phyloP scores from a whole-genome alignment of 1,139 yeast species.

The Hansenula sp. region DNA sequence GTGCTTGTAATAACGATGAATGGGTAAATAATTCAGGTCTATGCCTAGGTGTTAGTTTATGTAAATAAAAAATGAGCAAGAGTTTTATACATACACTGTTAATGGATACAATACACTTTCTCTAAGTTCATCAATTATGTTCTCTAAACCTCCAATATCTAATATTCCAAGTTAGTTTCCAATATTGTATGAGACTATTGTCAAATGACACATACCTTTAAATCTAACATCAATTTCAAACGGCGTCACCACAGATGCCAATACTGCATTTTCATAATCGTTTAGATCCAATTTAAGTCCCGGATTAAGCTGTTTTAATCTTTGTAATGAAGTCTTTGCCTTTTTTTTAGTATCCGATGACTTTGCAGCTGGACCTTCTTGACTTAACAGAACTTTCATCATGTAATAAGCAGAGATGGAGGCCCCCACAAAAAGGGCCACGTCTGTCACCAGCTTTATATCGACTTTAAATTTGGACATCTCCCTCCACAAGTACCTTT shows the following conservation, averaged over 20 bases:
- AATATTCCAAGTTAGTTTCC: constrained; percentile 26
- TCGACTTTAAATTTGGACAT: constrained; percentile 21
- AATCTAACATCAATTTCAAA: constrained; percentile 74
- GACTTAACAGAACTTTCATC: constrained; percentile 53
- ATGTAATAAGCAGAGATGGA: constrained; percentile 78
- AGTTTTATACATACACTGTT: constrained; percentile 42
- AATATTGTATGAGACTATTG: constrained; percentile 8
- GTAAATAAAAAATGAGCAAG: background rate
- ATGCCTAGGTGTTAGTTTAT: constrained; percentile 10
- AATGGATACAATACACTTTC: constrained; percentile 89
- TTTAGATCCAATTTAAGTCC: constrained; percentile 52
- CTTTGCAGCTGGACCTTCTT: constrained; percentile 49
- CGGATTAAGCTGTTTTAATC: constrained; percentile 56
- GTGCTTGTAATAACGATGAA: constrained; percentile 74
- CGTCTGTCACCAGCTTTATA: constrained; percentile 42
- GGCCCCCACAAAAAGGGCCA: constrained; percentile 75
- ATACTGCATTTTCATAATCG: constrained; percentile 72
- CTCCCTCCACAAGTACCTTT: too few relatives aligned
- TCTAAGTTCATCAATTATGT: constrained; percentile 74
- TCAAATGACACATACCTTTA: constrained; percentile 34
- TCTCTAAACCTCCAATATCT: constrained; percentile 87
- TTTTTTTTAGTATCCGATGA: constrained; percentile 64
- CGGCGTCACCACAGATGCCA: constrained; percentile 79
- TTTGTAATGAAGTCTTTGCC: constrained; percentile 59
- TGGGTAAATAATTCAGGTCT: constrained; percentile 57